Conservation (phyloP, 768 basidiomycete species). For the Obba rivulosa region DNA sequence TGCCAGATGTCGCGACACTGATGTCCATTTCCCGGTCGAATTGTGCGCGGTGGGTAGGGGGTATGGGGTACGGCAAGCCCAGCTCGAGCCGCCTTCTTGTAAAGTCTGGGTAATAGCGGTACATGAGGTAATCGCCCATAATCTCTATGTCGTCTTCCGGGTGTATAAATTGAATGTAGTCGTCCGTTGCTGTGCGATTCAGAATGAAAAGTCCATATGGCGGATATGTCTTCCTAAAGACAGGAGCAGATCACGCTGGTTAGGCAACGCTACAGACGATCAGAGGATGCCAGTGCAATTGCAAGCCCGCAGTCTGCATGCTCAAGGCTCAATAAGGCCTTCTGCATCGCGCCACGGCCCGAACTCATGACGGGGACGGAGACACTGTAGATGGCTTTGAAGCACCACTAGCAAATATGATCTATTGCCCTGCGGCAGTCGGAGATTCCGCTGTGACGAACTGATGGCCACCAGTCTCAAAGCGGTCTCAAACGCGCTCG, state of each 20-base stretch:
- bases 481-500: too few relatives aligned
- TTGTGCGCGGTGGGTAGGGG: slow-evolving; percentile 8
- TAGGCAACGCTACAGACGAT: neutral
- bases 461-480: too few relatives aligned
- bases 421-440: too few relatives aligned
- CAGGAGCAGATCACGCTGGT: neutral
- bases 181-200: slow-evolving; percentile 75
- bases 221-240: slow-evolving; percentile 62
- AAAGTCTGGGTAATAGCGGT: slow-evolving; percentile 68
- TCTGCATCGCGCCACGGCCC: neutral
- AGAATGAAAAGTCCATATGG: slow-evolving; percentile 83
- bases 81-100: slow-evolving; percentile 35
- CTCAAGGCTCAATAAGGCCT: too few relatives aligned
- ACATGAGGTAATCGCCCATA: slow-evolving; percentile 64
- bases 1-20: neutral
- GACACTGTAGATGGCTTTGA: too few relatives aligned
- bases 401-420: too few relatives aligned
- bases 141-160: slow-evolving; percentile 72
- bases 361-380: too few relatives aligned
- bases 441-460: too few relatives aligned
- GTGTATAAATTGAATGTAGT: slow-evolving; percentile 68
- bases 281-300: neutral
- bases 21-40: slow-evolving; percentile 18
- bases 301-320: too few relatives aligned
- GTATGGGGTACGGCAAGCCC: slow-evolving; percentile 22